phyloP scores from a whole-genome alignment of 202 grass and related monocot genomes.

The Saccharum hybrid region DNA sequence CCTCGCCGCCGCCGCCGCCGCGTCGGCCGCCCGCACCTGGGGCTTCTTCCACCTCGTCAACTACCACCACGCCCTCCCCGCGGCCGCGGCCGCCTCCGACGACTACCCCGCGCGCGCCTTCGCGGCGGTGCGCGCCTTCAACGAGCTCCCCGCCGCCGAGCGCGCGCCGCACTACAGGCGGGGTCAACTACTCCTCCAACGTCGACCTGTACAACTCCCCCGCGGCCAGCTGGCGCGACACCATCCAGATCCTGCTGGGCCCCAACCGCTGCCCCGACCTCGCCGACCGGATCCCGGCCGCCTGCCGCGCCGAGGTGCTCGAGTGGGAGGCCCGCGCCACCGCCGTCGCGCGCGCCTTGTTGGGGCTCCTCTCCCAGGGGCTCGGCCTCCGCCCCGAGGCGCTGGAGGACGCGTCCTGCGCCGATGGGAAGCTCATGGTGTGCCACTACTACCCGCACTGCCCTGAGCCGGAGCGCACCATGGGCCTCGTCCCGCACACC shows the following conservation, averaged over 20 bases:
- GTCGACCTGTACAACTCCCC: conserved; percentile 28
- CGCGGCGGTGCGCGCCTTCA: conserved; percentile 28
- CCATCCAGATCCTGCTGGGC: conserved; percentile 14
- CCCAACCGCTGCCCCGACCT: not conserved
- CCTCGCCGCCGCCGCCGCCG: conserved; percentile 8
- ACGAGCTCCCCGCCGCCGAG: conserved; percentile 4
- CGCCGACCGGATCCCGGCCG: not conserved
- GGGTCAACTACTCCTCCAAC: conserved; percentile 21
- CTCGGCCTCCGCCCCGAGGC: not conserved
- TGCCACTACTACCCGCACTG: conserved; percentile 34
- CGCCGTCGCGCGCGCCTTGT: not conserved
- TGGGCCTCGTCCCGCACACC: conserved; percentile 10
- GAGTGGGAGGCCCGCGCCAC: conserved; percentile 7
- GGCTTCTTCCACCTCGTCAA: conserved; percentile 33
- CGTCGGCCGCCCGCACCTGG: conserved; percentile 13
- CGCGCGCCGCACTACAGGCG: not conserved
- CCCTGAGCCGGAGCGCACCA: conserved; percentile 9
- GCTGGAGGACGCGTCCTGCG: conserved; percentile 11
- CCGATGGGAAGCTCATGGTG: conserved; percentile 9
- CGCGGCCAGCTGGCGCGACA: conserved; percentile 28
- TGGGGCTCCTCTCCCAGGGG: conserved; percentile 16
- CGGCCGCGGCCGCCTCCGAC: not conserved
- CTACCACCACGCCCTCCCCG: not conserved
- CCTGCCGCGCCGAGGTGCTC: conserved; percentile 12
- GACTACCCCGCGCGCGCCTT: conserved; percentile 8